Percentiles rank a stretch among this genome's conserved stretches.
These are phyloP conservation scores for Populus hybrid DNA, from an alignment of 441 rosid genomes.

Conservation along the genomic window DNA sequence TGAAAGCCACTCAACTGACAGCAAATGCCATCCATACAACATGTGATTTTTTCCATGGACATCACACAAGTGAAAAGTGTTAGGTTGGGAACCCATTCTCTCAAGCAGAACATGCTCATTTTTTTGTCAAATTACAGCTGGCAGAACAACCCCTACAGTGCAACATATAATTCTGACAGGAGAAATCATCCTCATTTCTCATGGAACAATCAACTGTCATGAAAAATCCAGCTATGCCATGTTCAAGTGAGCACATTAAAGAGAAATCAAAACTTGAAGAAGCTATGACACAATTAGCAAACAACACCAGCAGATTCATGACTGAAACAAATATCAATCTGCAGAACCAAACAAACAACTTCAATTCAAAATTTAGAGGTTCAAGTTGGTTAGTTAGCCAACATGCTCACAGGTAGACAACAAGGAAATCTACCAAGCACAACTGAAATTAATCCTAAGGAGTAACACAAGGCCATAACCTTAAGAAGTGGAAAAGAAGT, in stretches of 20 bases:
- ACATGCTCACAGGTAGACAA: background rate
- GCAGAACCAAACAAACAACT: rapidly evolving
- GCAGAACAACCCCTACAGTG: background rate
- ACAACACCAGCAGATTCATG: background rate
- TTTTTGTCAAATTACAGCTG: too few species aligned
- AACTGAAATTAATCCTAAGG: background rate
- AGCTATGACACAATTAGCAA: background rate
- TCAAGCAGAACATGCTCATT: background rate
- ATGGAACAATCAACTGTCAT: background rate
- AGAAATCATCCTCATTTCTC: background rate
- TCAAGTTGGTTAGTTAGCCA: background rate
- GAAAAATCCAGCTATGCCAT: background rate
- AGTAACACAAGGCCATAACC: background rate
- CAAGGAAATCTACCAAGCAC: background rate
- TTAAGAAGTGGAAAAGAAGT: background rate
- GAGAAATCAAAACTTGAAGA: background rate
- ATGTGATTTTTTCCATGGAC: background rate
- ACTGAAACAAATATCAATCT: background rate
- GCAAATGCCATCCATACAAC: background rate
- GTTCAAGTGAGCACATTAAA: background rate
- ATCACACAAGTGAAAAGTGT: background rate
- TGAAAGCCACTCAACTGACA: background rate
- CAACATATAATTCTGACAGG: background rate
- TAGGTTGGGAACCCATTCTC: background rate
- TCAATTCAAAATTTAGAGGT: background rate